A percentile compares a stretch with the other conserved stretches of the same genome.
Conservation (phyloP, 228 moss, liverwort and hornwort genomes). For the Sphagnum fallax region DNA sequence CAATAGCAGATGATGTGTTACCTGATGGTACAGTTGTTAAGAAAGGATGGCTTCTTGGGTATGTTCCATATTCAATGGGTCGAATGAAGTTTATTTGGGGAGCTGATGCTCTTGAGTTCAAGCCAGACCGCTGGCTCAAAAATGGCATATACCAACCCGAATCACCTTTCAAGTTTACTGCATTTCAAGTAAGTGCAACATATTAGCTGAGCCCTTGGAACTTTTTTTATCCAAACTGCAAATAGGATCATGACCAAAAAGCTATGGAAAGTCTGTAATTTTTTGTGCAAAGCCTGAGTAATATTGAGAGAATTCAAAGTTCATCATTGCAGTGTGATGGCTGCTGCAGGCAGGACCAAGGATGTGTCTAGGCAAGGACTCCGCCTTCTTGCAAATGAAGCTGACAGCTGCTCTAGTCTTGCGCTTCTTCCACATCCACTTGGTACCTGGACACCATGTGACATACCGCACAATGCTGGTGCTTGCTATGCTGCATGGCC, state of each 20-base stretch:
- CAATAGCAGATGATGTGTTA: constrained; percentile 29
- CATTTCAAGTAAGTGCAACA: constrained; percentile 32
- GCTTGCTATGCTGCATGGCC: constrained; percentile 24
- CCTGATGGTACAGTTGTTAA: constrained; percentile 46
- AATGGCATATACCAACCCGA: constrained; percentile 32
- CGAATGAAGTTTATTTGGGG: constrained; percentile 55
- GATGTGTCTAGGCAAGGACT: constrained; percentile 25
- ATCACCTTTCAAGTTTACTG: constrained; percentile 54
- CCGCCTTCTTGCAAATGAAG: constrained; percentile 2
- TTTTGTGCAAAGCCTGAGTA: background rate
- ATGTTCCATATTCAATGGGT: constrained; percentile 57
- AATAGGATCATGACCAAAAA: background rate
- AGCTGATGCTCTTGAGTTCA: constrained; percentile 39
- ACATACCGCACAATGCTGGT: constrained; percentile 18
- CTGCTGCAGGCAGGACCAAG: constrained; percentile 20
- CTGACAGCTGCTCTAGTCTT: constrained; percentile 19
- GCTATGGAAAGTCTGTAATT: background rate
- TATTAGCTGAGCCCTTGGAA: background rate
- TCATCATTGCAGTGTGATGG: background rate
- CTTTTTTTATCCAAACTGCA: background rate
- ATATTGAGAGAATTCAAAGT: background rate
- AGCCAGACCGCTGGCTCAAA: constrained; percentile 57
- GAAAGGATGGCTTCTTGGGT: constrained; percentile 21
- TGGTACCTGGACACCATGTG: constrained; percentile 14
- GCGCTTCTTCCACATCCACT: constrained; percentile 9